Percentiles rank a stretch among this genome's conserved stretches.
Evolutionary conservation across 2,329 filamentous ascomycete species (phyloP).

Genomic region (Cladobotryum protrusum): DNA sequence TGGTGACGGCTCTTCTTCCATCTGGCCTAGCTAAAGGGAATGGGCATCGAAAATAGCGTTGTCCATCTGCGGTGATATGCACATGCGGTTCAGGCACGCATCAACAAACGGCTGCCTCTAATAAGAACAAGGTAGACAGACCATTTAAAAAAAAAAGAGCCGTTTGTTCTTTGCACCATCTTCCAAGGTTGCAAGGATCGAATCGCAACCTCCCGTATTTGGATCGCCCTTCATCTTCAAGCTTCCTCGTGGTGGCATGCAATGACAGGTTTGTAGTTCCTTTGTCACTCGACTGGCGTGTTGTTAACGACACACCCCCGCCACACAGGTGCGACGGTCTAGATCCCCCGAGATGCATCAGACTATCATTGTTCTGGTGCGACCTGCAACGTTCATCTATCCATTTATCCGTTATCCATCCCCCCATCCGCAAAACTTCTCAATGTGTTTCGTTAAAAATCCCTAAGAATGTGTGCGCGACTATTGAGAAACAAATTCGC

Average conservation of each 20-base stretch:
- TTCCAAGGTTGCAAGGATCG: background rate
- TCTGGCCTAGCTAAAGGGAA: no score
- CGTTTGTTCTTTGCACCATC: background rate
- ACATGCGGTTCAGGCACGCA: no score
- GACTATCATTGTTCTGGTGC: background rate
- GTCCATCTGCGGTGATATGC: no score
- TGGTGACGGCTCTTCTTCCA: no score
- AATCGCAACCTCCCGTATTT: background rate
- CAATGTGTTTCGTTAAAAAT: no score
- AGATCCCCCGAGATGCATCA: slow-evolving; percentile 5
- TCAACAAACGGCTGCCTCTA: no score
- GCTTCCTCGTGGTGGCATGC: background rate
- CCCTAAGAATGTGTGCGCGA: background rate
- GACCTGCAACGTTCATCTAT: background rate
- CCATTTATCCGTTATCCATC: background rate
- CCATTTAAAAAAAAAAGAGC: no score
- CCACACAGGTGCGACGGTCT: slow-evolving; percentile 8
- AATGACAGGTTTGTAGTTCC: background rate
- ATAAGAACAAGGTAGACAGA: no score
- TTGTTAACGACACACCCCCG: slow-evolving; percentile 2
- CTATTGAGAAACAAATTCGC: background rate
- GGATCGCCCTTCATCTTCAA: background rate
- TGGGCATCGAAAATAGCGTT: no score
- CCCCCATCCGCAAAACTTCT: background rate
- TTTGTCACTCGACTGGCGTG: background rate